A percentile compares a stretch with the other conserved stretches of the same genome.
Evolutionary conservation across 768 basidiomycete genomes (phyloP).

Genomic region (Polyporus arcularius): DNA sequence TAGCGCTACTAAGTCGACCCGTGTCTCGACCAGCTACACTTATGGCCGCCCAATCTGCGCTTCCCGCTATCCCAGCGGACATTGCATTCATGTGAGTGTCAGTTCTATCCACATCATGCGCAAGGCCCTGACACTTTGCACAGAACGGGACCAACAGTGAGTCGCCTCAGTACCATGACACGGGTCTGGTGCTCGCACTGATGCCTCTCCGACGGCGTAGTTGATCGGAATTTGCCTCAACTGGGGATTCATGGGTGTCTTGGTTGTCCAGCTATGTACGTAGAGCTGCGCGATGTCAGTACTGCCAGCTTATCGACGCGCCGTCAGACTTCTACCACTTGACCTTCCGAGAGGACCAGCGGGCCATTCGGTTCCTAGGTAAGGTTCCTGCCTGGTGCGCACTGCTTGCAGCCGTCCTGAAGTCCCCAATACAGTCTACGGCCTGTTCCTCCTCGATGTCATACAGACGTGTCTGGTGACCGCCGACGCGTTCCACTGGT

Average conservation of each 20-base stretch:
- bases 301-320: not conserved
- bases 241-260: not conserved
- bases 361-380: not conserved
- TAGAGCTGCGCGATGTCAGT: not conserved
- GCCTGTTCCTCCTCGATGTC: constrained; percentile 2
- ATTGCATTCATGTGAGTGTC: not conserved
- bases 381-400: not conserved
- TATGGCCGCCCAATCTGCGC: not conserved
- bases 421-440: not conserved
- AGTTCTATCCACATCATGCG: not conserved
- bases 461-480: constrained; percentile 7
- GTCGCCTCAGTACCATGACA: not conserved
- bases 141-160: not conserved
- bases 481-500: constrained; percentile 1
- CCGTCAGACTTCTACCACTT: not conserved
- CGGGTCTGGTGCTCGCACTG: not conserved
- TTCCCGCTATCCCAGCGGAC: not conserved
- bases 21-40: not conserved
- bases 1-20: not conserved
- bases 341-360: not conserved
- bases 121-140: not conserved
- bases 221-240: not conserved
- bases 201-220: not conserved
- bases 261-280: not conserved
- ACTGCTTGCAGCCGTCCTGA: not conserved